Evolutionary conservation across 345 rosid genomes (phyloP), one percentile per base, ranked within the genome.

Genomic region (Leavenworthia alabamica): DNA sequence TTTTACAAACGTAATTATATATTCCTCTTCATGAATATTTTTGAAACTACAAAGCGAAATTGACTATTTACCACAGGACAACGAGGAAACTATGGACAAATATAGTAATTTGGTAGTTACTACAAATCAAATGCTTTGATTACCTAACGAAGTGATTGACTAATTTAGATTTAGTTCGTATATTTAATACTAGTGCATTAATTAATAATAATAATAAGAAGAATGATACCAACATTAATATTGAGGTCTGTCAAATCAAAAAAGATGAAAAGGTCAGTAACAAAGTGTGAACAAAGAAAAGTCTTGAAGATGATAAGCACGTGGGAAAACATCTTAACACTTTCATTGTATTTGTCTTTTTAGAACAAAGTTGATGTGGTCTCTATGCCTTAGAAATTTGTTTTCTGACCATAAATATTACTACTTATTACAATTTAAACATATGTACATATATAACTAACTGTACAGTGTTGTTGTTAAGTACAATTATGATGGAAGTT

Each of bases 241-340:
- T 31, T 20, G 42, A 24, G 35, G 26, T 24, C 43, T 35, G 35
- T 7, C n/a, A 2, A n/a, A n/a, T n/a, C n/a, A n/a, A n/a, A n/a
- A n/a, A n/a, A n/a, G n/a, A n/a, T n/a, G n/a, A 7, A 50, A 48
- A 32, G 60, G 61, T 32, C 27, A 19, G 42, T 45, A 39, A 53
- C 12, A 15, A 51, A 41, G 62, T 69, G 68, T 61, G 62, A 53
- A 61, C 49, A 28, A 24, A 10, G 19, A n/a, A 19, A 19, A 35
- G 32, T 60, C 59, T 9, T 7, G 26, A 4, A 26, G 66, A 61
- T 13, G 73, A 60, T 22, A 23, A 44, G 56, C 62, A 52, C 62
- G 73, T 69, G 68, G 24, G 67, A 69, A 69, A 61, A 35, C 73
- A 45, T 23, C 13, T 27, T 10, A 60, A 45, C 49, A 36, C 35